These are phyloP conservation scores for Vaccinium macrocarpon DNA, from an alignment of 148 eudicot genomes.

Conservation along the genomic window DNA sequence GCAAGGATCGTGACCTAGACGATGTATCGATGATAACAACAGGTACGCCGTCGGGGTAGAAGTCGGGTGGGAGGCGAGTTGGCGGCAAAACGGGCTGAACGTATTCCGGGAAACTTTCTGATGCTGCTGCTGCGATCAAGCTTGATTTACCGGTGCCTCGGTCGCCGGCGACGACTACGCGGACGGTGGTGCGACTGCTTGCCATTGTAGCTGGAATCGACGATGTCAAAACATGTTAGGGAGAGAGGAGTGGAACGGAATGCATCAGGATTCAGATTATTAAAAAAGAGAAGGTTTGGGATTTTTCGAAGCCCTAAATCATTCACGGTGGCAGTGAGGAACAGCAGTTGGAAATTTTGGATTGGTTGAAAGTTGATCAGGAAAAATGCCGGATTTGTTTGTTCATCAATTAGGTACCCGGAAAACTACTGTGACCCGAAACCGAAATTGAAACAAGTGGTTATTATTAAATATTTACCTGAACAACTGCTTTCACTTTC, in stretches of 20 bases:
- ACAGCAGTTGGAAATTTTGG: neutral
- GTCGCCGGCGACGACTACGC: constrained; percentile 60
- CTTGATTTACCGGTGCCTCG: constrained; percentile 63
- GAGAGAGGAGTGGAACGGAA: neutral
- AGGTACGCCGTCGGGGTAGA: constrained; percentile 53
- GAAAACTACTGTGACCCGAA: no score
- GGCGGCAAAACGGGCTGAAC: constrained; percentile 46
- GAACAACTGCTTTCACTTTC: no score
- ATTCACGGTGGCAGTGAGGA: neutral
- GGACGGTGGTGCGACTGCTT: constrained; percentile 34
- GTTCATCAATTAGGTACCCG: no score
- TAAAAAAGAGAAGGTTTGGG: neutral
- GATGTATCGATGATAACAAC: constrained; percentile 53
- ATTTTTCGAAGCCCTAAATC: neutral
- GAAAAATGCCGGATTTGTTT: no score
- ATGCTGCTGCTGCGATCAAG: constrained; percentile 48
- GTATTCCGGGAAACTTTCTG: constrained; percentile 35
- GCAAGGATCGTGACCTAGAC: constrained; percentile 37
- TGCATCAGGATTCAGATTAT: no score
- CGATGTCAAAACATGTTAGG: neutral
- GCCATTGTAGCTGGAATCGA: constrained; percentile 13
- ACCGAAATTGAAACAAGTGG: no score
- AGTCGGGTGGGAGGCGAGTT: constrained; percentile 53
- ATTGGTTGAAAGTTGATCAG: neutral
- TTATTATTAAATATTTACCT: no score